phyloP scores from a whole-genome alignment of 1,139 yeast genomes.

The Hyphopichia burtonii region DNA sequence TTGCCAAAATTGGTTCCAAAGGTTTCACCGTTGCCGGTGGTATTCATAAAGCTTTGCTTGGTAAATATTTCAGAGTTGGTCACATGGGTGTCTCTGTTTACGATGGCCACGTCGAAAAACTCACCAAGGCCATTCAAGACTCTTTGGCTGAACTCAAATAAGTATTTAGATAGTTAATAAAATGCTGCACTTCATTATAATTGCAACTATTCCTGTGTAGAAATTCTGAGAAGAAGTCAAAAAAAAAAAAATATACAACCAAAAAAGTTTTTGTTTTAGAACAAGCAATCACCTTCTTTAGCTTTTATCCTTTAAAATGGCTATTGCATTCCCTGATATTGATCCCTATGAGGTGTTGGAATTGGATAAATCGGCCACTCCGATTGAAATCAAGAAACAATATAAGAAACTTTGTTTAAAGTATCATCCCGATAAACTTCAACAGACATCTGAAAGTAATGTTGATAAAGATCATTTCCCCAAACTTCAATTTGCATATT shows the following conservation, averaged over 20 bases:
- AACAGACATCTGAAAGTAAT: conserved; percentile 21
- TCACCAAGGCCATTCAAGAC: conserved; percentile 37
- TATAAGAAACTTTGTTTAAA: conserved; percentile 69
- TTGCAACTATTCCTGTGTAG: too few relatives aligned
- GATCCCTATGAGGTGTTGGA: conserved; percentile 68
- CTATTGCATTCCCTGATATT: conserved; percentile 51
- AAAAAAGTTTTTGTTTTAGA: too few relatives aligned
- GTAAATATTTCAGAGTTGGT: conserved; percentile 88
- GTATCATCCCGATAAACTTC: conserved; percentile 77
- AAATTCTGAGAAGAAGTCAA: too few relatives aligned
- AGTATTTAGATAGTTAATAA: too few relatives aligned
- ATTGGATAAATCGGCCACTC: conserved; percentile 40
- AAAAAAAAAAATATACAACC: too few relatives aligned
- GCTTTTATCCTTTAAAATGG: too few relatives aligned
- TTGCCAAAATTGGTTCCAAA: conserved; percentile 52
- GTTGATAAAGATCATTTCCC: conserved; percentile 55
- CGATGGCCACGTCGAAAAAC: conserved; percentile 42
- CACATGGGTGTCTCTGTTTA: conserved; percentile 77
- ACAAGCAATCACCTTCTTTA: too few relatives aligned
- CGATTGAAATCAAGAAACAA: conserved; percentile 62
- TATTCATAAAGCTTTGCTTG: conserved; percentile 75
- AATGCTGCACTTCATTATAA: too few relatives aligned
- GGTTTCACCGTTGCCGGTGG: conserved; percentile 92
- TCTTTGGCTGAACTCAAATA: conserved; percentile 27
- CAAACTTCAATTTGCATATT: conserved; percentile 72